These are phyloP conservation scores for Abelmoschus esculentus DNA, from an alignment of 345 rosid genomes.

Conservation along the genomic window DNA sequence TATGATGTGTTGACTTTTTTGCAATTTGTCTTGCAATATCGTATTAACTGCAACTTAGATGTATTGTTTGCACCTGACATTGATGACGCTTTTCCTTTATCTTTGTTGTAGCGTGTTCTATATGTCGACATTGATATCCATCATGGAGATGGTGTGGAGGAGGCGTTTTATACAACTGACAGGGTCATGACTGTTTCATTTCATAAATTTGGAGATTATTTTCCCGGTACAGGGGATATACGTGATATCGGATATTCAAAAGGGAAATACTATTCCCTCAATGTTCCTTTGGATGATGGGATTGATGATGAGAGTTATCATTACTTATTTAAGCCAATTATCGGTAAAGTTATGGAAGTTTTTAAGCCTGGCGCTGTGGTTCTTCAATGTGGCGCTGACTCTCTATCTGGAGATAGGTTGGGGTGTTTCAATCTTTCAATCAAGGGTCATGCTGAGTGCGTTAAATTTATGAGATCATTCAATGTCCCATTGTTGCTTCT, in stretches of 20 bases:
- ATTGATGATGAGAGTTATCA: conserved; percentile 71
- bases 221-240: conserved; percentile 55
- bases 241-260: conserved; percentile 43
- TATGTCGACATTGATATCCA: conserved; percentile 67
- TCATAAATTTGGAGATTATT: conserved; percentile 67
- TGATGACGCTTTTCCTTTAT: conserved; percentile 3
- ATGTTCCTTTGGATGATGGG: conserved; percentile 66
- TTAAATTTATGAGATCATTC: conserved; percentile 62
- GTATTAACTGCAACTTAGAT: too few species aligned
- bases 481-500: conserved; percentile 56
- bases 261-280: conserved; percentile 58
- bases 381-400: conserved; percentile 64
- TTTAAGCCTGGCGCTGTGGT: conserved; percentile 63
- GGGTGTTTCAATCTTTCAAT: conserved; percentile 63
- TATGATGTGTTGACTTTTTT: not conserved
- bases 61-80: too few species aligned
- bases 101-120: conserved; percentile 42
- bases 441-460: conserved; percentile 77
- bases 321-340: conserved; percentile 54
- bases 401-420: conserved; percentile 61
- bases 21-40: too few species aligned
- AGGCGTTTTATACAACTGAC: conserved; percentile 63
- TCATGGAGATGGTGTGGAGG: conserved; percentile 71
- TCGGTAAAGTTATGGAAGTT: conserved; percentile 55
- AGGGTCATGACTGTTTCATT: conserved; percentile 73